Conservation (phyloP, 1,139 yeast species). For the Taphrina communis region DNA sequence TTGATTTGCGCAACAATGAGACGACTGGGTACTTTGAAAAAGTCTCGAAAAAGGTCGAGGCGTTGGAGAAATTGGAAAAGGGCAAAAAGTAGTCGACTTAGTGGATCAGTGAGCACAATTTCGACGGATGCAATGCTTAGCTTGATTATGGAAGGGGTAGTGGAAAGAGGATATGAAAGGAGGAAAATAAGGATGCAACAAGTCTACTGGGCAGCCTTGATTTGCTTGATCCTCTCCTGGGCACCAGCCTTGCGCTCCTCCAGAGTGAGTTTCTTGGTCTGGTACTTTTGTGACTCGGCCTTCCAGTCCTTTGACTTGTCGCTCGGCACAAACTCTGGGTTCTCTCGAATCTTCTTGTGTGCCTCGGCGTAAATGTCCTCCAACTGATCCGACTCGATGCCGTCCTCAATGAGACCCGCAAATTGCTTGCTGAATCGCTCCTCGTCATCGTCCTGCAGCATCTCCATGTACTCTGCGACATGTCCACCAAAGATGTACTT, state of each 20-base stretch:
- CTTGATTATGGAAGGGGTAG: conserved; percentile 6
- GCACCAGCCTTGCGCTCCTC: conserved; percentile 86
- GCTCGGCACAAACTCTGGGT: conserved; percentile 83
- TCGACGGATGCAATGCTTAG: conserved; percentile 16
- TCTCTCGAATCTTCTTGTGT: conserved; percentile 87
- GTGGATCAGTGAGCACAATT: no score
- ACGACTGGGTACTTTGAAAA: conserved; percentile 35
- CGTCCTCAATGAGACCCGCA: conserved; percentile 96
- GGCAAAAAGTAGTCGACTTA: not conserved
- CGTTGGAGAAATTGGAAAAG: conserved; percentile 19
- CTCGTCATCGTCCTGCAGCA: conserved; percentile 99
- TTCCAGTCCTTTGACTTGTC: conserved; percentile 97
- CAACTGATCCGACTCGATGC: conserved; percentile 93
- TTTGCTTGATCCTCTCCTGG: conserved; percentile 32
- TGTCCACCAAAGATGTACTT: conserved; percentile 99
- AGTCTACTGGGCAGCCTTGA: conserved; percentile 33
- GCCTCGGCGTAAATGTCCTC: conserved; percentile 96
- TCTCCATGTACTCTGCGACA: conserved; percentile 99
- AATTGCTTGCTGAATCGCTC: conserved; percentile 97
- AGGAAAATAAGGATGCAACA: not conserved
- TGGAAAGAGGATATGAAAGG: not conserved
- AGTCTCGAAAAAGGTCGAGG: conserved; percentile 31
- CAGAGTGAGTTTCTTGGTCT: conserved; percentile 82
- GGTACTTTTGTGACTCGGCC: conserved; percentile 94
- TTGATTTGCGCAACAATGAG: conserved; percentile 37